phyloP scores from a whole-genome alignment of 495 filamentous ascomycete genomes.

The Penicillium paxilli region DNA sequence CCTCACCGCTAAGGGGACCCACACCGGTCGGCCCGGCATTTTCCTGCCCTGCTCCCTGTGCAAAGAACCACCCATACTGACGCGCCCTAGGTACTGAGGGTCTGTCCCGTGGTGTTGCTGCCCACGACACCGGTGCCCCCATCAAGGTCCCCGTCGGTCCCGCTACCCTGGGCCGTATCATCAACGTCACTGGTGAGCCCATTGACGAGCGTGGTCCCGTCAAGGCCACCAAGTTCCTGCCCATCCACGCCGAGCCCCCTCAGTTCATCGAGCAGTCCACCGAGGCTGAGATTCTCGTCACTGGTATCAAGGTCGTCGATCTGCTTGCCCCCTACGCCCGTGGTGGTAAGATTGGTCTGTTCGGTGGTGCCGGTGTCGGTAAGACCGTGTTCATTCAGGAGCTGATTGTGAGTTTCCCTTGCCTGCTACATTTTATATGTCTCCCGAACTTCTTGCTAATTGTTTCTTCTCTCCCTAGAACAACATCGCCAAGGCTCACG shows the following conservation, averaged over 20 bases:
- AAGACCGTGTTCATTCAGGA: slow-evolving; percentile 99
- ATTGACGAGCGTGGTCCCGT: slow-evolving; percentile 99
- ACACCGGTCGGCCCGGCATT: slow-evolving; percentile 18
- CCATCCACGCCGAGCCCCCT: slow-evolving; percentile 94
- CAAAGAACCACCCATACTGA: not conserved
- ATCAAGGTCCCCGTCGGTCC: slow-evolving; percentile 97
- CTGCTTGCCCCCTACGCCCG: slow-evolving; percentile 97
- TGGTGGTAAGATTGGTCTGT: slow-evolving; percentile 99
- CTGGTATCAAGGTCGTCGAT: slow-evolving; percentile 99
- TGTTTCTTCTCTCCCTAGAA: slow-evolving; percentile 56
- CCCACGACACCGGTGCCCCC: slow-evolving; percentile 85
- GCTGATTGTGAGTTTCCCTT: slow-evolving; percentile 68
- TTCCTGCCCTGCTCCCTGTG: not conserved
- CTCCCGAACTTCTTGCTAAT: not conserved
- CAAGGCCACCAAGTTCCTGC: slow-evolving; percentile 80
- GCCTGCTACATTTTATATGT: not conserved
- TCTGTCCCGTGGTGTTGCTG: slow-evolving; percentile 86
- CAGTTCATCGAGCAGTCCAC: slow-evolving; percentile 93
- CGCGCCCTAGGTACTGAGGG: slow-evolving; percentile 84
- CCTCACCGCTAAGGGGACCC: slow-evolving; percentile 21
- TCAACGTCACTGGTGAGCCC: slow-evolving; percentile 99
- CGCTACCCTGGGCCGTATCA: slow-evolving; percentile 96
- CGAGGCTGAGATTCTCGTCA: slow-evolving; percentile 91
- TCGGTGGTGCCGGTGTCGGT: slow-evolving; percentile 99
- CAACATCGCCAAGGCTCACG: slow-evolving; percentile 99